Conservation (phyloP, 2,329 filamentous ascomycete species). For the Sporothrix phasma region DNA sequence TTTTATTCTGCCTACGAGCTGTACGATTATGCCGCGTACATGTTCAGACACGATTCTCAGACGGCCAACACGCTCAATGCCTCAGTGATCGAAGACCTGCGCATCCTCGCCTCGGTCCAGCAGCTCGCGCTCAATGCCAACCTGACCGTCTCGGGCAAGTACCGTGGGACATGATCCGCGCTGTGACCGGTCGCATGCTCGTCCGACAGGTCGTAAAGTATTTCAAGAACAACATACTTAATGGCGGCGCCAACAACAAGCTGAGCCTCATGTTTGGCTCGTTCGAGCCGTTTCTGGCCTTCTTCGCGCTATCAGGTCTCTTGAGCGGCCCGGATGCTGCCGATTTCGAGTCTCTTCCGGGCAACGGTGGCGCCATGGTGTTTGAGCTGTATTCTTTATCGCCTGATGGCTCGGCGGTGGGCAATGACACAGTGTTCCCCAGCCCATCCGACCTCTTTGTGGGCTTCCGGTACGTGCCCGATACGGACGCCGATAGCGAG, state of each 20-base stretch:
- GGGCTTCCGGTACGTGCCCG: constrained; percentile 47
- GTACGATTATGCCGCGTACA: constrained; percentile 47
- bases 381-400: constrained; percentile 52
- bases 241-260: constrained; percentile 32
- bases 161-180: constrained; percentile 33
- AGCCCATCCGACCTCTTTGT: constrained; percentile 35
- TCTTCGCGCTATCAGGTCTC: constrained; percentile 41
- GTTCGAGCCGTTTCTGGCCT: constrained; percentile 44
- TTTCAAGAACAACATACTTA: constrained; percentile 34
- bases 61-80: constrained; percentile 30
- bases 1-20: constrained; percentile 42
- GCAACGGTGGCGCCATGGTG: constrained; percentile 63
- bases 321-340: constrained; percentile 42
- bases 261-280: constrained; percentile 46
- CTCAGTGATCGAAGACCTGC: constrained; percentile 43
- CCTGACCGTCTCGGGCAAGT: constrained; percentile 45
- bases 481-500: constrained; percentile 28
- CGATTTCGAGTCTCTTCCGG: constrained; percentile 40
- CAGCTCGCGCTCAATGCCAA: constrained; percentile 49
- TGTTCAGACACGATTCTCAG: constrained; percentile 41
- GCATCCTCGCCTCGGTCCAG: constrained; percentile 54
- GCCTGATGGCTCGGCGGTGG: constrained; percentile 22
- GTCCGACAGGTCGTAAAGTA: constrained; percentile 35
- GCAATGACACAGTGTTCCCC: constrained; percentile 23
- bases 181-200: constrained; percentile 45